Base-by-base conservation (phyloP, 192 early-diverging fungal genomes). In the Borealophlyctis nickersoniae region DNA sequence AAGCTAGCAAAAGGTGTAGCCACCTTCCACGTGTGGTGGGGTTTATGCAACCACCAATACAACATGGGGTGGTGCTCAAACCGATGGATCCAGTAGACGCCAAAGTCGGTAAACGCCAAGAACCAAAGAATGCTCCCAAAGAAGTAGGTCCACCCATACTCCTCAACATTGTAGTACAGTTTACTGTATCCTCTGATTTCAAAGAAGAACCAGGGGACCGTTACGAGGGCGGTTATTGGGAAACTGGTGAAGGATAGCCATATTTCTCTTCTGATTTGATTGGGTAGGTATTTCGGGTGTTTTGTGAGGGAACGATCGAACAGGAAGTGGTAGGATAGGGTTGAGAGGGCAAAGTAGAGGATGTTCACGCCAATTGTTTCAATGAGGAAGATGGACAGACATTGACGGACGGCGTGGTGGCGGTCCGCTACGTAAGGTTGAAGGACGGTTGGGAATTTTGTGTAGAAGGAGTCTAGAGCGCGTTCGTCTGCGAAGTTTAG, bases 1-100 rank as follows among this genome's bases (percentile, higher is more conserved):
- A 94, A 89, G 31, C 92, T 90, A 2, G 94, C 90, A 73, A 87
- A 99, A 23, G 96, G 96, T 22, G 93, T 94, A 52, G 92, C 89
- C 11, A 99, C 86, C 77, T 91, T 90, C 88, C 90, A 91, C 81
- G 90, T 89, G 77, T 91, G 89, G 62, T 91, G 89, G 58, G 80
- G 82, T 69, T 91, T 91, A 83, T 99, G 96, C 49, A 95, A 76
- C 73, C 84, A 82, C 67, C 89, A 88, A 69, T 99, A 99, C 45
- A 99, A 67, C 35, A 76, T 55, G 49, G 93, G 96, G 64, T 95
- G 91, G 71, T 99, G 94, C 68, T 92, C 82, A 60, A 80, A 83
- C 22, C 96, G 91, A 73, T 99, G 96, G 56, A 95, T 87, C 93
- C 93, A 99, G 76, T 99, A 99, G 60, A 99, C 92, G 56, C 88